A percentile compares a stretch with the other conserved stretches of the same genome.
Evolutionary conservation across 164 flowering plant genomes (phyloP).

Genomic region (Chloranthus sessilifolius): DNA sequence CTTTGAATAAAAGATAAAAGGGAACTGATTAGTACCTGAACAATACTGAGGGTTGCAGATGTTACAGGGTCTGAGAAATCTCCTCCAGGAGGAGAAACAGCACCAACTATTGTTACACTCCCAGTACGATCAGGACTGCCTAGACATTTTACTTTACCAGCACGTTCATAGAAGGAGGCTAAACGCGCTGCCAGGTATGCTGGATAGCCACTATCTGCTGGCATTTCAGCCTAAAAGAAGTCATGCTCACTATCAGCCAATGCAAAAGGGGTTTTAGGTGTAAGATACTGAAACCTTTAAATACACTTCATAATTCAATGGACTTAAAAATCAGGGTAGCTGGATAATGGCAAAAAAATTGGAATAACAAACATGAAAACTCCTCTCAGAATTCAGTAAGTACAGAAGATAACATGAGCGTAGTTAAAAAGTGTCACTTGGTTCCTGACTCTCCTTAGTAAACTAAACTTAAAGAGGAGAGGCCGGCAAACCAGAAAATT

Average conservation of each 20-base stretch:
- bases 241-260: neutral
- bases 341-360: too few species aligned
- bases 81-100: conserved; percentile 99
- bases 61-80: conserved; percentile 99
- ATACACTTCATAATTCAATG: too few species aligned
- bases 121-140: conserved; percentile 98
- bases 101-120: conserved; percentile 99
- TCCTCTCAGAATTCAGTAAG: too few species aligned
- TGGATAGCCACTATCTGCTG: conserved; percentile 98
- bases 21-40: conserved; percentile 67
- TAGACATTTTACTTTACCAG: conserved; percentile 98
- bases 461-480: too few species aligned
- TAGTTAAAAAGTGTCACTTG: too few species aligned
- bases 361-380: too few species aligned
- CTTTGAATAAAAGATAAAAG: neutral
- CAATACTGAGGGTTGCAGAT: conserved; percentile 96
- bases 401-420: too few species aligned
- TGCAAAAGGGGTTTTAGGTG: too few species aligned
- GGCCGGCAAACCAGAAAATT: too few species aligned
- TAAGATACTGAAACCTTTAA: too few species aligned
- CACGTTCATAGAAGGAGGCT: conserved; percentile 98
- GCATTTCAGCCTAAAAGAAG: conserved; percentile 80
- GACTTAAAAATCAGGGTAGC: neutral
- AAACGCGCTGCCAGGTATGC: conserved; percentile 97
- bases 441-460: too few species aligned